phyloP scores from a whole-genome alignment of 306 rosid species.

The Pyrus bretschneideri region DNA sequence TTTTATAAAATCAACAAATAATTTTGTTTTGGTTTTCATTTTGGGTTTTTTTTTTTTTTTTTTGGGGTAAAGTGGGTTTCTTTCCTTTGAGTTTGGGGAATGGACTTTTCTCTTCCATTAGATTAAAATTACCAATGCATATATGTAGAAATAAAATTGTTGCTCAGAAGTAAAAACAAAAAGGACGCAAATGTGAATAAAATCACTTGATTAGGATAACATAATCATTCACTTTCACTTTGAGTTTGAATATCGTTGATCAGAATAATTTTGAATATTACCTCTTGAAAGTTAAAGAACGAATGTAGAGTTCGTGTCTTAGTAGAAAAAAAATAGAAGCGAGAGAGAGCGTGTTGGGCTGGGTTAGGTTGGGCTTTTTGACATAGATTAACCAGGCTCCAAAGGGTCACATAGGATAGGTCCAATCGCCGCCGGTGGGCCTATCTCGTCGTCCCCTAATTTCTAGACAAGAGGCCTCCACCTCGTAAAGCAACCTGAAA shows the following conservation, averaged over 20 bases:
- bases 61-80: no score
- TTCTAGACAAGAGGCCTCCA: background rate
- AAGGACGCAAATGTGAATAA: background rate
- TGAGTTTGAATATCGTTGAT: no score
- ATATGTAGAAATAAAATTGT: background rate
- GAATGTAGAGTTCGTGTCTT: no score
- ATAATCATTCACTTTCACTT: no score
- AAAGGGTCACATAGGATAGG: background rate
- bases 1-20: no score
- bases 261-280: no score
- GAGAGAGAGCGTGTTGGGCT: background rate
- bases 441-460: background rate
- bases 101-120: no score
- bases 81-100: background rate
- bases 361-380: background rate
- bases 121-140: background rate
- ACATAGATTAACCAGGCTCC: background rate
- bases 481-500: background rate
- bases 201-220: background rate
- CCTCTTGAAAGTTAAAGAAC: no score
- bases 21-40: background rate
- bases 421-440: background rate
- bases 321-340: background rate
- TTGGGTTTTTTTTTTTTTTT: no score
- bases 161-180: background rate